These are phyloP conservation scores for Amanita rubescens DNA, from an alignment of 768 basidiomycete species.

Conservation along the genomic window DNA sequence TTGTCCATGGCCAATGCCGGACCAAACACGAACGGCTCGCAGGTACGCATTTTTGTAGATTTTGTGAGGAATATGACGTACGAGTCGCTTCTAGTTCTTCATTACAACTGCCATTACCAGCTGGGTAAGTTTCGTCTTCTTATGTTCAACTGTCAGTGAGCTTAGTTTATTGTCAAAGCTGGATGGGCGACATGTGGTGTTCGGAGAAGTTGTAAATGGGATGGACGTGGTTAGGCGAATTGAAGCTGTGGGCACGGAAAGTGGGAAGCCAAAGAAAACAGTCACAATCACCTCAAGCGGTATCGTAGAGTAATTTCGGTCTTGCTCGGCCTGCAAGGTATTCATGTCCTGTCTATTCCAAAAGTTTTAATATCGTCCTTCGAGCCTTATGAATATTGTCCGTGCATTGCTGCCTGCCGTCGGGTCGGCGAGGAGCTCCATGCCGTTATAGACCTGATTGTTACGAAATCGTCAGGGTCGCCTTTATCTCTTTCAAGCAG, in stretches of 20 bases:
- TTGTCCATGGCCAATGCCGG: slow-evolving; percentile 88
- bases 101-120: slow-evolving; percentile 66
- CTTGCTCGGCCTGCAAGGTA: background rate
- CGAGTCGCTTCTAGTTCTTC: slow-evolving; percentile 46
- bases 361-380: background rate
- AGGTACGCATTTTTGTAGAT: slow-evolving; percentile 29
- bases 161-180: slow-evolving; percentile 26
- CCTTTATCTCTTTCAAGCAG: background rate
- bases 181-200: slow-evolving; percentile 63
- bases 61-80: background rate
- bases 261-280: slow-evolving; percentile 30
- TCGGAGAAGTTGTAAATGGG: slow-evolving; percentile 62
- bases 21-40: slow-evolving; percentile 73
- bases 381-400: background rate
- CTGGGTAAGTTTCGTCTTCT: slow-evolving; percentile 36
- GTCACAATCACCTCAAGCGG: slow-evolving; percentile 63
- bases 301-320: slow-evolving; percentile 19
- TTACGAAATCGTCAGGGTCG: background rate
- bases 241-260: slow-evolving; percentile 35
- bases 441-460: no score
- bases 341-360: background rate
- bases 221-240: slow-evolving; percentile 58
- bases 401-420: background rate
- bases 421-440: no score
- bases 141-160: background rate